Conservation (phyloP, 208 protist genomes). For the Crithidia expoeki region DNA sequence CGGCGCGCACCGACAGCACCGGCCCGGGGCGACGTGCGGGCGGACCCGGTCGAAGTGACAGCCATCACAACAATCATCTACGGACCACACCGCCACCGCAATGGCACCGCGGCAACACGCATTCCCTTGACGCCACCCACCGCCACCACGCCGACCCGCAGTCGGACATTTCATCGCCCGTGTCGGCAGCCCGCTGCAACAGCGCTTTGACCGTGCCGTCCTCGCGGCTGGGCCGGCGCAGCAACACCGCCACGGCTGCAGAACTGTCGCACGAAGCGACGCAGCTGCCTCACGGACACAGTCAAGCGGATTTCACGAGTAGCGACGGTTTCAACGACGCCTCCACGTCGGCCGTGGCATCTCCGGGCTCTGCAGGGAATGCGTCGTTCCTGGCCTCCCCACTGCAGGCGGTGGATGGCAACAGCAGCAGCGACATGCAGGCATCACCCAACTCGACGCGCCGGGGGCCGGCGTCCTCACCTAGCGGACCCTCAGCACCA, state of each 20-base stretch:
- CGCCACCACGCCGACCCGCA: slow-evolving; percentile 10
- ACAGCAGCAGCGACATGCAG: not conserved
- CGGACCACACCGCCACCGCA: not conserved
- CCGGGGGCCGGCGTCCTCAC: not conserved
- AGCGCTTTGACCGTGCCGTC: not conserved
- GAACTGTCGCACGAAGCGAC: not conserved
- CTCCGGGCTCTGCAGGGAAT: not conserved
- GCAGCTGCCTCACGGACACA: not conserved
- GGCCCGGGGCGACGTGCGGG: not conserved
- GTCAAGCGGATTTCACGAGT: not conserved
- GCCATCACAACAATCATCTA: not conserved
- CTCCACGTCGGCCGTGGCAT: not conserved
- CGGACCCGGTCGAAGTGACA: not conserved
- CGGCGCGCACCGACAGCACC: slow-evolving; percentile 3
- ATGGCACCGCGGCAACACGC: slow-evolving; percentile 4
- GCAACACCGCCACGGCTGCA: not conserved
- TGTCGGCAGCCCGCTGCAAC: not conserved
- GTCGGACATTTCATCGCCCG: not conserved
- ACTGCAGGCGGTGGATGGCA: not conserved
- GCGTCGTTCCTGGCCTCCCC: not conserved
- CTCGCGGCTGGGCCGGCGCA: not conserved
- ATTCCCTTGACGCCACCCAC: not conserved
- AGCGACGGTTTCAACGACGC: not conserved
- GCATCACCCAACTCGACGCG: not conserved
- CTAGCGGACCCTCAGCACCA: not conserved